Base-by-base conservation (phyloP, 305 asterid species). In the Nicotiana rustica region DNA sequence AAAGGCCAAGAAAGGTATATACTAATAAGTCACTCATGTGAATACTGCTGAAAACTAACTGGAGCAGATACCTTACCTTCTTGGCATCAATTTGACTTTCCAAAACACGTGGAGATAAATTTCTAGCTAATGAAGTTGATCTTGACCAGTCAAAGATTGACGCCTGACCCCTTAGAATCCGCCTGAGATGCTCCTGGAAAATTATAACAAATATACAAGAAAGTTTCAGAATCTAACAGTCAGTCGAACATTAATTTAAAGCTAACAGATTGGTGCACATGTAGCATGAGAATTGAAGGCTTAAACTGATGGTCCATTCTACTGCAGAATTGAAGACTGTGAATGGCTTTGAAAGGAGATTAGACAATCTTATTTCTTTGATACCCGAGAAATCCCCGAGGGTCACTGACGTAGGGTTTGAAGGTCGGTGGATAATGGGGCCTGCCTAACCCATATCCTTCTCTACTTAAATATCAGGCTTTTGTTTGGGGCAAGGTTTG, bases 1-100 rank as follows among this genome's bases (percentile, higher is more conserved):
- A 83, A 85, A 79, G 88, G 82, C 77, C 77, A 69, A 82, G 84
- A 73, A 85, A 85, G 80, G 71, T 17, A 25, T 36, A 52, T 76
- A 76, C 66, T 52, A 25, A 76, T 25, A 73, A 55, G 66, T 4
- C 36, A 76, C 67, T 76, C 80, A 76, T 55, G 67, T 17, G 49
- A 76, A 71, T 52, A 47, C 61, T 44, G 33, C 79, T 73, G 62
- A 13, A 73, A 21, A 76, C 49, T 76, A 76, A 29, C 17, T 52
- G 66, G 66, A 76, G 25, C 80, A 76, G 4, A 12, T 88, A 95
- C 99, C 99, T 97, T 88, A 95, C 99, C 99, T 97, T 97, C 91
- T 93, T 95, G 83, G 99, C 99, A 89, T 95, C 99, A 86, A 93
- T 91, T 90, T 95, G 99, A 85, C 98, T 97, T 92, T 95, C 99